These are phyloP conservation scores for Skeletonema grethae DNA, from an alignment of 108 stramenopile genomes.

Conservation along the genomic window DNA sequence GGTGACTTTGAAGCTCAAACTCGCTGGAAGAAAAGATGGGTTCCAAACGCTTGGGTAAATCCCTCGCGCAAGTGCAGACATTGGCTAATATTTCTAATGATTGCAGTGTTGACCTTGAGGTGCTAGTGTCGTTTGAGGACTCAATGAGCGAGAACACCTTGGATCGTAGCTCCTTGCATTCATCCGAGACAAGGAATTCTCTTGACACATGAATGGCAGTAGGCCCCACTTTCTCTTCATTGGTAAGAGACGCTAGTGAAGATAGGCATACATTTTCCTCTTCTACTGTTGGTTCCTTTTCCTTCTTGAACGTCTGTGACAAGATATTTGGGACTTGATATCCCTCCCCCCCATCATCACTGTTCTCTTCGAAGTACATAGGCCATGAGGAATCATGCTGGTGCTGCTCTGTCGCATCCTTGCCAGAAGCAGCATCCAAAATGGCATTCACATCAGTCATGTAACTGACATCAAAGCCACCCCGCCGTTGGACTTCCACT, in stretches of 20 bases:
- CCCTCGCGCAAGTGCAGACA: not conserved
- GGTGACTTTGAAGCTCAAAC: not conserved
- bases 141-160: conserved; percentile 7
- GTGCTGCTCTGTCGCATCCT: not conserved
- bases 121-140: not conserved
- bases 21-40: conserved; percentile 1
- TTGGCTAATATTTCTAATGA: conserved; percentile 28
- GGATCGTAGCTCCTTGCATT: conserved; percentile 9
- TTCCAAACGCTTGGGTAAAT: not conserved
- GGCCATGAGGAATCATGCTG: not conserved
- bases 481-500: conserved; percentile 77
- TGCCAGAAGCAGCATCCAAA: conserved; percentile 65
- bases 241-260: conserved; percentile 16
- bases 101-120: conserved; percentile 13
- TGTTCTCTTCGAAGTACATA: conserved; percentile 13
- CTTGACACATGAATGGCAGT: conserved; percentile 13
- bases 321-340: not conserved
- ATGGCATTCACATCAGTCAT: conserved; percentile 61
- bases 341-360: not conserved
- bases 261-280: conserved; percentile 6
- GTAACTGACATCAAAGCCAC: conserved; percentile 55
- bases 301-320: conserved; percentile 9
- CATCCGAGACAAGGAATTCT: conserved; percentile 13
- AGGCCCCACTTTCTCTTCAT: conserved; percentile 14
- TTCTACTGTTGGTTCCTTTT: conserved; percentile 10